Evolutionary conservation across 2,329 filamentous ascomycete species (phyloP).

Genomic region (Penicillium sclerotiorum): DNA sequence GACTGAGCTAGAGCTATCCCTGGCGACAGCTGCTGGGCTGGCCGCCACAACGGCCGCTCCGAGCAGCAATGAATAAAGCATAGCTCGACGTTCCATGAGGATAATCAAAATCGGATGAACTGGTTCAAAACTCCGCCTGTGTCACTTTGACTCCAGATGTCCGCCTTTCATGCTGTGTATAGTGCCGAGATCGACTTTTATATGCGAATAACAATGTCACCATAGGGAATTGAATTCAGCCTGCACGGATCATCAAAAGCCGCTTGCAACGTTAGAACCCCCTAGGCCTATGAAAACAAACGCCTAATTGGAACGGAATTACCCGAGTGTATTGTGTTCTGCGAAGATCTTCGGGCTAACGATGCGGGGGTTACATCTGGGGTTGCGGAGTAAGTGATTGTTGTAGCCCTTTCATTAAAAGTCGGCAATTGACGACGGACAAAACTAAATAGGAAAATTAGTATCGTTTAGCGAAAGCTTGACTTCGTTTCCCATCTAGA

Average conservation of each 20-base stretch:
- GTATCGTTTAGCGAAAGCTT: too few relatives aligned
- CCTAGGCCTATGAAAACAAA: background rate
- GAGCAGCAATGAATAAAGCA: slow-evolving; percentile 14
- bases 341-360: slow-evolving; percentile 1
- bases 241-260: slow-evolving; percentile 14
- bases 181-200: background rate
- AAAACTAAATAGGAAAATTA: too few relatives aligned
- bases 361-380: slow-evolving; percentile 25
- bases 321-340: background rate
- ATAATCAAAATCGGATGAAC: too few relatives aligned
- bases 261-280: slow-evolving; percentile 1
- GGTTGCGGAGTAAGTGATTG: slow-evolving; percentile 15
- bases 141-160: background rate
- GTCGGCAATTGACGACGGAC: slow-evolving; percentile 18
- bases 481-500: too few relatives aligned
- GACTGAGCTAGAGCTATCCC: slow-evolving; percentile 4
- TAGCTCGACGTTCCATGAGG: too few relatives aligned
- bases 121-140: background rate
- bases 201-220: background rate
- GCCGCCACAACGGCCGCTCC: slow-evolving; percentile 14
- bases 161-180: background rate
- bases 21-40: slow-evolving; percentile 4
- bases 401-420: slow-evolving; percentile 4
- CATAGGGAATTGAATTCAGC: slow-evolving; percentile 4
- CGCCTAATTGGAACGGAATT: slow-evolving; percentile 9